Evolutionary conservation across 2,329 filamentous ascomycete genomes (phyloP), one percentile per base, ranked within the genome.

Genomic region (Xylaria polymorpha): DNA sequence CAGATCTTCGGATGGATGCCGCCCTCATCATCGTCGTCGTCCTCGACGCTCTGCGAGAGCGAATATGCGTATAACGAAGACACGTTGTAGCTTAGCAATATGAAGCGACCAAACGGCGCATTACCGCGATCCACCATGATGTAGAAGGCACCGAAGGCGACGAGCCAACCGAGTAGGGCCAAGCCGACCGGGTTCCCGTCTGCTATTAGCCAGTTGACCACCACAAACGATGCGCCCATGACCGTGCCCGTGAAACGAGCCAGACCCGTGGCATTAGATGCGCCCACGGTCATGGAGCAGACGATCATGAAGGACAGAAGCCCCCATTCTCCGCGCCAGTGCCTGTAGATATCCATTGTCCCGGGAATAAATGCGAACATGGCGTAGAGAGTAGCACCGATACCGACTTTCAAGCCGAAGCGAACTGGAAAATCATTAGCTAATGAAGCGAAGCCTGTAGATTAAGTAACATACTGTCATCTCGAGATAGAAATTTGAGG

Each of bases 301-400:
- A 99, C 96, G 77, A 98, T 90, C 95, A 98, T 98, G 83, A 97
- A 98, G 0, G 94, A 97, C 64, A 99, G 81, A 1, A 99, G 85
- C 25, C 96, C 96, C 96, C 96, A 99, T 85, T 99, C 96, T 37
- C 95, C 95, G 78, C 95, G 87, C 94, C 94, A 98, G 75, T 91
- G 91, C 61, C 90, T 86, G 79, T 98, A 99, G 22, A 92, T 86
- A 0, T 92, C 92, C 61, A 94, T 86, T 2, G 94, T 97, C 9
- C 86, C 83, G 0, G 90, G 87, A 41, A 98, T 87, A 76, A 97
- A 99, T 1, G 96, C 91, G 74, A 97, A 92, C 79, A 96, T 88
- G 20, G 94, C 95, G 83, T 95, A 98, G 0, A 98, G 81, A 4
- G 94, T 88, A 14, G 96, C 96, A 25, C 96, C 96, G 48, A 95